Evolutionary conservation across 1,284 basidiomycete species (phyloP).

Genomic region (Ustilago lituana): DNA sequence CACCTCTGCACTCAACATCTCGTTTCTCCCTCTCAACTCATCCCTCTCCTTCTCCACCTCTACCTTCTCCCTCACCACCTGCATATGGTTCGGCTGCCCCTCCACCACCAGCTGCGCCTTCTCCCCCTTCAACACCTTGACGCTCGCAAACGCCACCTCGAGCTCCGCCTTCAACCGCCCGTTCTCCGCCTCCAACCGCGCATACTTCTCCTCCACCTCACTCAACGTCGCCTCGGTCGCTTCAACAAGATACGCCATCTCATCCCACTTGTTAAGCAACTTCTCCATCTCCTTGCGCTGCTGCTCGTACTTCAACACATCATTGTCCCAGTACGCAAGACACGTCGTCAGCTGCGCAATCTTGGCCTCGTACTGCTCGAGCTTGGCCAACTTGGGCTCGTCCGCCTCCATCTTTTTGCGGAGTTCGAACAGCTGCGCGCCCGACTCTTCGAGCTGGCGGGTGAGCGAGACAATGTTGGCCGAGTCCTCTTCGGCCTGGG

Average conservation of each 20-base stretch:
- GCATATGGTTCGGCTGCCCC: background rate
- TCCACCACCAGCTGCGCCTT: conserved; percentile 13
- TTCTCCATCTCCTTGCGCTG: conserved; percentile 61
- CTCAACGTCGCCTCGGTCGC: conserved; percentile 42
- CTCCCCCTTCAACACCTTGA: conserved; percentile 16
- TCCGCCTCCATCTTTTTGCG: conserved; percentile 43
- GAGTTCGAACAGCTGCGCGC: conserved; percentile 56
- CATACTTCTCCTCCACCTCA: conserved; percentile 16
- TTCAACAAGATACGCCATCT: conserved; percentile 57
- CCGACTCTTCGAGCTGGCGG: conserved; percentile 47
- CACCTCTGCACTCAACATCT: conserved; percentile 8
- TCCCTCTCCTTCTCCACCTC: conserved; percentile 13
- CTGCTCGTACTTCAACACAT: conserved; percentile 54
- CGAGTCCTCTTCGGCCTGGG: conserved; percentile 45
- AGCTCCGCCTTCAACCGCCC: conserved; percentile 28
- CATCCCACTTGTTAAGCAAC: conserved; percentile 52
- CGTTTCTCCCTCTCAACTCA: conserved; percentile 11
- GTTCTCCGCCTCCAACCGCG: conserved; percentile 29
- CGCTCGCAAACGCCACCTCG: background rate
- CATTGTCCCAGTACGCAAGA: conserved; percentile 58
- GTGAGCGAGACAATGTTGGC: conserved; percentile 33
- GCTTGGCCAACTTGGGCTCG: conserved; percentile 43
- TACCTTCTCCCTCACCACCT: background rate
- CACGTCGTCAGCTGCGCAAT: conserved; percentile 46
- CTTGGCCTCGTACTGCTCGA: conserved; percentile 53